phyloP scores from a whole-genome alignment of 805 yeast species.

The Kluyveromyces starmeri region DNA sequence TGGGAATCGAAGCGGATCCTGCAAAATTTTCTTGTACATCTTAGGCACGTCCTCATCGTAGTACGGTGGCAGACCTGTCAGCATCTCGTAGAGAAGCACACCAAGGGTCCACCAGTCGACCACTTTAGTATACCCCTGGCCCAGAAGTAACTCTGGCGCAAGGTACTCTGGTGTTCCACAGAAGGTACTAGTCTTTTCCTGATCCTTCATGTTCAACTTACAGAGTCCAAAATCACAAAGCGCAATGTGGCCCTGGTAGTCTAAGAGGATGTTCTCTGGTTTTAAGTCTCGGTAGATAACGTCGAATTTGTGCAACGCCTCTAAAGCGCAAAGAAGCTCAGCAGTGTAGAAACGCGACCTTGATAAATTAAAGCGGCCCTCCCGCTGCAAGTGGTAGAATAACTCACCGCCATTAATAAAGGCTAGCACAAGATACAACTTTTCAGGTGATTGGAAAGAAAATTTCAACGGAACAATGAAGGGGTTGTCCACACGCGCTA shows the following conservation, averaged over 20 bases:
- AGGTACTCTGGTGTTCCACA: slow-evolving; percentile 98
- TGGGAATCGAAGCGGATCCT: slow-evolving; percentile 85
- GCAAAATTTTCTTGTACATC: slow-evolving; percentile 90
- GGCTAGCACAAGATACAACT: slow-evolving; percentile 79
- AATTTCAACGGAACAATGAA: slow-evolving; percentile 94
- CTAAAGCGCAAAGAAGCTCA: slow-evolving; percentile 86
- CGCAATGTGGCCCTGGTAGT: slow-evolving; percentile 96
- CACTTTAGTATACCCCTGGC: slow-evolving; percentile 89
- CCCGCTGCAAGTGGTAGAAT: slow-evolving; percentile 86
- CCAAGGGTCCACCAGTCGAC: slow-evolving; percentile 99
- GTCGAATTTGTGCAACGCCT: slow-evolving; percentile 81
- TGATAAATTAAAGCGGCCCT: slow-evolving; percentile 80
- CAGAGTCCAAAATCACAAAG: slow-evolving; percentile 95
- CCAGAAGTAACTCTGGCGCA: slow-evolving; percentile 87
- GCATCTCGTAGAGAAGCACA: slow-evolving; percentile 86
- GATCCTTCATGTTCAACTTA: slow-evolving; percentile 86
- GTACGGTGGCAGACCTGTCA: slow-evolving; percentile 94
- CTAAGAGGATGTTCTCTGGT: slow-evolving; percentile 90
- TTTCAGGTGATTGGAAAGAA: slow-evolving; percentile 95
- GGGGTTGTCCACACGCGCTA: slow-evolving; percentile 88
- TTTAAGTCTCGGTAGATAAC: slow-evolving; percentile 93
- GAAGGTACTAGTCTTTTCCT: slow-evolving; percentile 83
- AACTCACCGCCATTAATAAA: slow-evolving; percentile 96
- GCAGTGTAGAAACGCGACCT: slow-evolving; percentile 91
- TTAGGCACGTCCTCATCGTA: slow-evolving; percentile 88